Conservation (phyloP, 2,329 filamentous ascomycete species). For the Fusarium bulbicola region DNA sequence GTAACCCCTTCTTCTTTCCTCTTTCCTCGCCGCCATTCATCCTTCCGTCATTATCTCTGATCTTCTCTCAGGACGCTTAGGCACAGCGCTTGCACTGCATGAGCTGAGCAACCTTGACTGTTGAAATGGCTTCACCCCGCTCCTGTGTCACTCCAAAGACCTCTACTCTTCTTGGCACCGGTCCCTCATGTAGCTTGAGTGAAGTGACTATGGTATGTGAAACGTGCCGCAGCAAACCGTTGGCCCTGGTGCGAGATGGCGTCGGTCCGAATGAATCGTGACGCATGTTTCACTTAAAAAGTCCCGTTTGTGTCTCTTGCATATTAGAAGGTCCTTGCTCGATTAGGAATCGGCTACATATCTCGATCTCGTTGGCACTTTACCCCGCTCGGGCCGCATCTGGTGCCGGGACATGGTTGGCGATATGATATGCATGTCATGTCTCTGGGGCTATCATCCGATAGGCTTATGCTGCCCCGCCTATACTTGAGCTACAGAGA, state of each 20-base stretch:
- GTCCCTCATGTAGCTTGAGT: not conserved
- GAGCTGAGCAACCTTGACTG: not conserved
- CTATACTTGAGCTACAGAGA: not conserved
- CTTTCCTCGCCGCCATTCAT: accelerated
- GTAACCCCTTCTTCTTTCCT: too few species aligned
- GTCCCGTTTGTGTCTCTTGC: not conserved
- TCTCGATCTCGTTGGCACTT: not conserved
- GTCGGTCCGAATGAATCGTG: not conserved
- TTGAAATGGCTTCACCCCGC: not conserved
- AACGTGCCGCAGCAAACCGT: not conserved
- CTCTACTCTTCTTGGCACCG: not conserved
- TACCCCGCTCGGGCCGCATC: not conserved
- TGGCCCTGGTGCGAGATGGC: not conserved
- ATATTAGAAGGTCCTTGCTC: not conserved
- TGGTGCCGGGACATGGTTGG: too few species aligned
- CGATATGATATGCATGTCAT: too few species aligned
- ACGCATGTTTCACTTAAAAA: not conserved
- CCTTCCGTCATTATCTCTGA: accelerated
- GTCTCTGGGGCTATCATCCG: not conserved
- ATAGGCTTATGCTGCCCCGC: not conserved
- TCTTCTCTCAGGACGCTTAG: not conserved
- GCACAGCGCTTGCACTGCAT: not conserved
- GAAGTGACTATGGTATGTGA: not conserved
- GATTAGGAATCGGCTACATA: not conserved
- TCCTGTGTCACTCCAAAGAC: not conserved